Evolutionary conservation across 352 stramenopile genomes (phyloP), one percentile per base, ranked within the genome.

Genomic region (Phytophthora sp.): DNA sequence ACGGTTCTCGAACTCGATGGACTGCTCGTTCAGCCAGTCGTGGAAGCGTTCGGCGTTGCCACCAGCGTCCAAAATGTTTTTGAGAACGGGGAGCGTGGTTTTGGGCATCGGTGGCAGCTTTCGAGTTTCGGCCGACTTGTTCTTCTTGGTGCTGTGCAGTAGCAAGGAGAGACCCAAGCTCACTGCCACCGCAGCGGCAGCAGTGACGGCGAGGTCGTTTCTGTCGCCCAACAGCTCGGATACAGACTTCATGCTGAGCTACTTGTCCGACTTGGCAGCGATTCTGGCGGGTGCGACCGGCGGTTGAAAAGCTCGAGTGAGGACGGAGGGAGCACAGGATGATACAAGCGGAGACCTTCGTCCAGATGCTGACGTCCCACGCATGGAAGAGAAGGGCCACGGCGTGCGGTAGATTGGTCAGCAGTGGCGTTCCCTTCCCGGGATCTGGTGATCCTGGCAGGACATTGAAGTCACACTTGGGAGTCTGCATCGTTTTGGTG

Each of bases 21-120:
- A 68, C 35, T 82, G 68, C 18, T 78, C 73, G 21, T 63, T 64
- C 20, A 84, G 41, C 74, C 77, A 88, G 56, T 88, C 78, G 62
- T 88, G 62, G 42, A 85, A 69, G 9, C 67, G 72, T 23, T 67
- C 55, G 28, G 52, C 39, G 17, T 82, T 61, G 30, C 53, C 43
- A 12, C 44, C 45, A 12, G 61, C 53, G 11, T 77, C 66, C 13
- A 76, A 21, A n/a, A 79, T 56, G 35, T 76, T 80, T 17, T 79
- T 78, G 13, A 86, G 52, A 55, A 87, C 52, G 1, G 68, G 72
- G 31, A 84, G 54, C 5, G 64, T 77, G 20, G 62, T 65, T 15
- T 61, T 45, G 9, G 61, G 70, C 61, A 70, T 52, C 5, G 55
- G 58, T 6, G 70, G 70, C n/a, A 73, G 52, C 21, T 52, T 62